Conservation (phyloP, 2,329 filamentous ascomycete genomes). For the Cytospora piceicola region DNA sequence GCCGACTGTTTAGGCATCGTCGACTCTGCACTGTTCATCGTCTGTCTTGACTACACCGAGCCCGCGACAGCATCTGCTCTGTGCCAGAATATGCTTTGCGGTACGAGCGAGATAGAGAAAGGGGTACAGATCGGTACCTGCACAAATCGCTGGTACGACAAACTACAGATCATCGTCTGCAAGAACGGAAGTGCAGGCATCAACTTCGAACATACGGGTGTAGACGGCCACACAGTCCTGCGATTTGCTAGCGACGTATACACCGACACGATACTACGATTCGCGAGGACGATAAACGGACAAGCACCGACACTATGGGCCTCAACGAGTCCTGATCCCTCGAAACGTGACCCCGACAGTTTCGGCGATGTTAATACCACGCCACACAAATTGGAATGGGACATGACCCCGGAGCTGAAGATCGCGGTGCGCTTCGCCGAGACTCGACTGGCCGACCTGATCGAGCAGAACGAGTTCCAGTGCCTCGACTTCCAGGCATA, state of each 20-base stretch:
- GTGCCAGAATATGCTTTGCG: conserved; percentile 99
- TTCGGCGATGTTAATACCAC: conserved; percentile 94
- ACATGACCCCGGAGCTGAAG: conserved; percentile 89
- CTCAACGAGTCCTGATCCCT: conserved; percentile 85
- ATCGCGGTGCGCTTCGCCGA: conserved; percentile 95
- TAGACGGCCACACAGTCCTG: conserved; percentile 95
- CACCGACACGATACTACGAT: conserved; percentile 95
- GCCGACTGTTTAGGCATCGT: conserved; percentile 95
- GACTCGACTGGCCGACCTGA: conserved; percentile 88
- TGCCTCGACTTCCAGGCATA: conserved; percentile 88
- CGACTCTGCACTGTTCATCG: conserved; percentile 88
- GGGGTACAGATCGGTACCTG: conserved; percentile 97
- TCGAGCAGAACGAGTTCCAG: conserved; percentile 94
- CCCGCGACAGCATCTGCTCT: conserved; percentile 78
- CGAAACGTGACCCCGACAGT: conserved; percentile 86
- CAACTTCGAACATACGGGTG: conserved; percentile 98
- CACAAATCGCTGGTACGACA: conserved; percentile 99
- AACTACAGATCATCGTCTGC: conserved; percentile 98
- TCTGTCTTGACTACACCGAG: conserved; percentile 92
- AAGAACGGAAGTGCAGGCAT: conserved; percentile 98
- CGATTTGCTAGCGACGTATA: conserved; percentile 96
- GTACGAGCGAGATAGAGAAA: conserved; percentile 86
- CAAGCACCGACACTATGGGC: conserved; percentile 91
- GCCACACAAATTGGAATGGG: conserved; percentile 96
- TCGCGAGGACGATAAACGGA: conserved; percentile 93